Evolutionary conservation across 495 filamentous ascomycete species (phyloP).

Genomic region (Penicillium nucicola): DNA sequence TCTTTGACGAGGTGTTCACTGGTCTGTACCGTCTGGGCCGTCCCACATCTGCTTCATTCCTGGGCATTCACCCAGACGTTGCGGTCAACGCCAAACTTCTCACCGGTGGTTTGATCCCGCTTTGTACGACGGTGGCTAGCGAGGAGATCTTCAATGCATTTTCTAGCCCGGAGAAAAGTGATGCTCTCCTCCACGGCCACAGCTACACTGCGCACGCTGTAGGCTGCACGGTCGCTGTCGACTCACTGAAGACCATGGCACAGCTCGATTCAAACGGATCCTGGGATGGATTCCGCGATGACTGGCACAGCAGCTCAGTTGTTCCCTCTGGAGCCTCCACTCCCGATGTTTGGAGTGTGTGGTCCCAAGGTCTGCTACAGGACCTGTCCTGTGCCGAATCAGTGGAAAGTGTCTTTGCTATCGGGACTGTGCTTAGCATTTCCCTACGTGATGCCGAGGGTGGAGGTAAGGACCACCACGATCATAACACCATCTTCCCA

Average conservation of each 20-base stretch:
- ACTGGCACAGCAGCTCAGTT: constrained; percentile 29
- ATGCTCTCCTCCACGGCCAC: constrained; percentile 74
- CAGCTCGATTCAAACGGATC: constrained; percentile 49
- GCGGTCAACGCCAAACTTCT: constrained; percentile 75
- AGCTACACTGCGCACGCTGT: constrained; percentile 79
- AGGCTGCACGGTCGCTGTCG: constrained; percentile 67
- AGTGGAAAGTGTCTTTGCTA: constrained; percentile 63
- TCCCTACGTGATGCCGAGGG: constrained; percentile 48
- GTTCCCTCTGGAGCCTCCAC: constrained; percentile 2
- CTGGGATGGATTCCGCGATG: constrained; percentile 47
- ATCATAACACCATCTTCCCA: background rate
- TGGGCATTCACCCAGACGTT: constrained; percentile 64
- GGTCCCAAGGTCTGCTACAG: constrained; percentile 55
- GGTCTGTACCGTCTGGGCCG: constrained; percentile 75
- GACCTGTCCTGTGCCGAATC: constrained; percentile 48
- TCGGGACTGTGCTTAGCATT: constrained; percentile 70
- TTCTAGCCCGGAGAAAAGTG: constrained; percentile 60
- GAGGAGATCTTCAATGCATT: constrained; percentile 71
- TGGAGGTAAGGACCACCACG: constrained; percentile 34
- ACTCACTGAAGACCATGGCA: constrained; percentile 53
- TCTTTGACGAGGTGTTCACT: constrained; percentile 82
- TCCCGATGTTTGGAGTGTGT: constrained; percentile 61
- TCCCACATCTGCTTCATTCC: constrained; percentile 60
- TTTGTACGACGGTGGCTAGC: constrained; percentile 67
- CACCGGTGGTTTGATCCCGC: constrained; percentile 73